These are phyloP conservation scores for Phtheirospermum japonicum DNA, from an alignment of 257 asterid genomes.

Conservation along the genomic window DNA sequence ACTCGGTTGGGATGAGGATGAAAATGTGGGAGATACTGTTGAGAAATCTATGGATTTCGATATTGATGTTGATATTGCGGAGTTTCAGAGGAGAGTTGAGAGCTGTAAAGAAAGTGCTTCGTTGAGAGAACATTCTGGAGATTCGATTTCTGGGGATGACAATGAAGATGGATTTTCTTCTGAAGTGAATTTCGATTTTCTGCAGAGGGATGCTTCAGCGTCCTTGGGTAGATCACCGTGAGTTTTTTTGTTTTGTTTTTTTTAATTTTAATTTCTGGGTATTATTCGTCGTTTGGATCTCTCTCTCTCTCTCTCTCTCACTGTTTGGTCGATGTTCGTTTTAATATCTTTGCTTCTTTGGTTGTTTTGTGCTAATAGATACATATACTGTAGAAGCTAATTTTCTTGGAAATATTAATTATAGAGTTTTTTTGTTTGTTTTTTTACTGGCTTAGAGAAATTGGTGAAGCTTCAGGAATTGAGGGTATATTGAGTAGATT, in stretches of 20 bases:
- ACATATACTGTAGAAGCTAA: no score
- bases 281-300: slow-evolving; percentile 15
- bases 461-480: slow-evolving; percentile 51
- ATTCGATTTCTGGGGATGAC: slow-evolving; percentile 18
- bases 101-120: slow-evolving; percentile 41
- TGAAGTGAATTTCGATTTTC: slow-evolving; percentile 29
- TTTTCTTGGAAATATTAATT: slow-evolving; percentile 5
- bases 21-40: slow-evolving; percentile 29
- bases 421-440: slow-evolving; percentile 11
- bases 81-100: slow-evolving; percentile 48
- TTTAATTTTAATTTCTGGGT: no score
- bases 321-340: slow-evolving; percentile 1
- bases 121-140: slow-evolving; percentile 20
- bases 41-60: slow-evolving; percentile 29
- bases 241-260: slow-evolving; percentile 46
- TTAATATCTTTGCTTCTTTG: neutral
- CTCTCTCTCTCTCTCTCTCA: no score
- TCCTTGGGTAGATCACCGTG: slow-evolving; percentile 50
- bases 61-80: slow-evolving; percentile 45
- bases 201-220: slow-evolving; percentile 38
- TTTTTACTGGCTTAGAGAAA: slow-evolving; percentile 46
- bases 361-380: neutral
- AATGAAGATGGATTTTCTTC: slow-evolving; percentile 27
- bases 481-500: slow-evolving; percentile 76
- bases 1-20: slow-evolving; percentile 72